phyloP scores from a whole-genome alignment of 495 filamentous ascomycete species.

The Tuber umbilicatum region DNA sequence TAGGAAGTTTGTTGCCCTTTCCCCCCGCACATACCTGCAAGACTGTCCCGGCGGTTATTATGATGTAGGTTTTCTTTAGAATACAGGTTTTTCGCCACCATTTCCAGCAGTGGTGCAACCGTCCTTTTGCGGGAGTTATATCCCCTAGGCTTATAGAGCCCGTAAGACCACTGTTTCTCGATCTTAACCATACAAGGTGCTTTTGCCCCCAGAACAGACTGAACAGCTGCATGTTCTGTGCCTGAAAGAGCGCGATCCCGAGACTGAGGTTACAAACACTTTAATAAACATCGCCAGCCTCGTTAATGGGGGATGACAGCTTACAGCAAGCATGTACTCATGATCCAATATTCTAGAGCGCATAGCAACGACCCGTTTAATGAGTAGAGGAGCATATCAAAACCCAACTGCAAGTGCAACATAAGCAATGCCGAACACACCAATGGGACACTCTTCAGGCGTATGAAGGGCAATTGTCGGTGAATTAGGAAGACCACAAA shows the following conservation, averaged over 20 bases:
- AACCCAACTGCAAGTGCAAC: conserved; percentile 34
- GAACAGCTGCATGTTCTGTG: conserved; percentile 41
- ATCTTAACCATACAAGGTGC: conserved; percentile 30
- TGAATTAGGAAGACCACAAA: conserved; percentile 22
- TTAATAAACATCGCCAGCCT: neutral
- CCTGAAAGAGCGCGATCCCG: conserved; percentile 39
- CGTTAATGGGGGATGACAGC: conserved; percentile 6
- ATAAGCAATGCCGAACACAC: conserved; percentile 31
- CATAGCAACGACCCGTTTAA: conserved; percentile 35
- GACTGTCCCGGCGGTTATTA: conserved; percentile 30
- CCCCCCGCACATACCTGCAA: conserved; percentile 23
- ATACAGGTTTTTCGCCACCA: conserved; percentile 29
- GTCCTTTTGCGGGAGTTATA: conserved; percentile 12
- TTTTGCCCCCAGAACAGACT: conserved; percentile 35
- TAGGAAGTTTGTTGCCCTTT: neutral
- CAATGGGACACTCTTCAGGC: conserved; percentile 35
- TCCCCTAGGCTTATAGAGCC: neutral
- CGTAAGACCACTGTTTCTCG: conserved; percentile 2
- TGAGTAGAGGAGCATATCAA: conserved; percentile 37
- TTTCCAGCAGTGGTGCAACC: conserved; percentile 14
- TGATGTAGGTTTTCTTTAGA: conserved; percentile 32
- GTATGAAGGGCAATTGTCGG: conserved; percentile 33
- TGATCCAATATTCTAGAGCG: conserved; percentile 35
- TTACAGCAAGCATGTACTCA: conserved; percentile 36
- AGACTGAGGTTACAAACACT: conserved; percentile 17